Percentiles rank a stretch among this genome's conserved stretches.
These are phyloP conservation scores for Rhizophagus prolifer DNA, from an alignment of 192 early-diverging fungal genomes.

Conservation along the genomic window DNA sequence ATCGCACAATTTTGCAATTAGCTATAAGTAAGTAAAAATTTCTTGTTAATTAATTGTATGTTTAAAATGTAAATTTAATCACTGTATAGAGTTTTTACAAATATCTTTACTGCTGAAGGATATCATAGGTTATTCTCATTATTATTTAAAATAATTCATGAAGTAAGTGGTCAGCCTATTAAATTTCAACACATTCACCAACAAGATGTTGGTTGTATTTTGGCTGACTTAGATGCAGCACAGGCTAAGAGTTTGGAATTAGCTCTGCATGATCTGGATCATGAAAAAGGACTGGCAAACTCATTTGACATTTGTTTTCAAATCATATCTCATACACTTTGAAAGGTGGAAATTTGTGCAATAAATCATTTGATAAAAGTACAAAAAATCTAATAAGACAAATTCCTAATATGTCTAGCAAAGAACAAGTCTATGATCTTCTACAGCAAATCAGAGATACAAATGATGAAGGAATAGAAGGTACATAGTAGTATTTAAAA, in stretches of 20 bases:
- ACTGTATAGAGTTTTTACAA: not conserved
- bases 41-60: too few species aligned
- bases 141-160: constrained; percentile 4
- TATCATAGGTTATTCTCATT: not conserved
- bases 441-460: too few species aligned
- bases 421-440: too few species aligned
- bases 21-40: too few species aligned
- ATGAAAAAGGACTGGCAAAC: not conserved
- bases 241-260: not conserved
- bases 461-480: too few species aligned
- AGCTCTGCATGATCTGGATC: not conserved
- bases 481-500: too few species aligned
- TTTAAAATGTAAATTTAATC: not conserved
- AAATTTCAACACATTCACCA: not conserved
- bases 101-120: not conserved
- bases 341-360: not conserved
- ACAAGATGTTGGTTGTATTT: not conserved
- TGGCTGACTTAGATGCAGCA: not conserved
- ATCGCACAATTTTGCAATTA: too few species aligned
- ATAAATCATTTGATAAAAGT: too few species aligned
- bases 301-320: not conserved
- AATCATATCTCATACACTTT: not conserved
- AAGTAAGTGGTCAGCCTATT: not conserved
- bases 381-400: too few species aligned
- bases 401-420: too few species aligned